Evolutionary conservation across 805 yeast species (phyloP), one percentile per base, ranked within the genome.

Genomic region (Metschnikowia drakensbergensis): DNA sequence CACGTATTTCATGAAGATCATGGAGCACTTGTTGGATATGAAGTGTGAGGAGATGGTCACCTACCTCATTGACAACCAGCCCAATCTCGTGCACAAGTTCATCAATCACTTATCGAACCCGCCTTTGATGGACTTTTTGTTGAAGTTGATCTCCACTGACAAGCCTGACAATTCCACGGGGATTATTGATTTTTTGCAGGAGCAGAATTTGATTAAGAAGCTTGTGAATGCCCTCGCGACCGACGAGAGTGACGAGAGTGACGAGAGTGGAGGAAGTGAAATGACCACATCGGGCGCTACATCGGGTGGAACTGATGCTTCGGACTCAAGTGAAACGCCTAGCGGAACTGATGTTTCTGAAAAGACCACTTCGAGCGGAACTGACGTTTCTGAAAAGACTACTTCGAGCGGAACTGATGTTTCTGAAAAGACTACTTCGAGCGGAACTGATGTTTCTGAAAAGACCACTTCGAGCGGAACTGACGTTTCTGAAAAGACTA

Each of bases 1-100:
- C 23, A 85, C 96, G 2, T 86, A 86, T 66, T 89, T 94, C 67
- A 59, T 47, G 64, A 68, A 46, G 61, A 66, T 38, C 70, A 69
- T 47, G 60, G 58, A 57, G 45, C 76, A 72, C 49, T 62, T 73
- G 52, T 59, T 73, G 46, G 78, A 73, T 58, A 72, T 73, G 78
- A 72, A 73, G 55, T 71, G 76, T 55, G 78, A 72, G 51, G 77
- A 73, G 49, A 72, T 73, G 76, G 68, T 73, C 38, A 62, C 73
- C 23, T 71, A 69, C 52, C 62, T 73, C 32, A 70, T 73, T 47
- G 76, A 71, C 41, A 69, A 70, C 55, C 77, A 73, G 57, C 67
- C 74, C 23, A 56, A 60, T 23, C 58, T 73, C 45, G 76, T 73
- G 28, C 66, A 65, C 26, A 71, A 69, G 53, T 73, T 73, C 57